phyloP scores from a whole-genome alignment of 495 filamentous ascomycete species.

The Daldinia concentrica region DNA sequence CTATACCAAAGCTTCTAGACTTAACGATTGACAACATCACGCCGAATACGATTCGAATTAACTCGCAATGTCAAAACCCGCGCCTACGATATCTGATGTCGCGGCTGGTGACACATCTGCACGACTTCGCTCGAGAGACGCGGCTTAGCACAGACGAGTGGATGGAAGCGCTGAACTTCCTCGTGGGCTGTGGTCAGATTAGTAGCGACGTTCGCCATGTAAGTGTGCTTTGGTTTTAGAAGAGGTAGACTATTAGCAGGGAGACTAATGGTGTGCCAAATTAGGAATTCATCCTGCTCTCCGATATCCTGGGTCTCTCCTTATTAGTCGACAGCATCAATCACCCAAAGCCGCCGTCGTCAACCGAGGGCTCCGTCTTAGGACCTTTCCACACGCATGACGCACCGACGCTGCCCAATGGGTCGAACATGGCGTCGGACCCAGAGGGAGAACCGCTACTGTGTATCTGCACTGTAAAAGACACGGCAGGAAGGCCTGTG shows the following conservation, averaged over 20 bases:
- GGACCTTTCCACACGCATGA: slow-evolving; percentile 96
- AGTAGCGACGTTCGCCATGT: slow-evolving; percentile 75
- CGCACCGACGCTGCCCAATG: slow-evolving; percentile 70
- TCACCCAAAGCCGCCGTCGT: slow-evolving; percentile 80
- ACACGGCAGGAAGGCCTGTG: slow-evolving; percentile 73
- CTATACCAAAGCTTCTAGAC: slow-evolving; percentile 64
- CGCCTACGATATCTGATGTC: slow-evolving; percentile 78
- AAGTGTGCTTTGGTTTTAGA: slow-evolving; percentile 30
- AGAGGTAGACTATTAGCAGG: background rate
- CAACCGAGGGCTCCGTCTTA: slow-evolving; percentile 88
- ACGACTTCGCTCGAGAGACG: slow-evolving; percentile 86
- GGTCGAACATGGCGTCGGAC: slow-evolving; percentile 76
- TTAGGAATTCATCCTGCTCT: slow-evolving; percentile 96
- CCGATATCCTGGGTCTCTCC: slow-evolving; percentile 88
- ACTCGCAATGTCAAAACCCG: slow-evolving; percentile 71
- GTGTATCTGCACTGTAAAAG: slow-evolving; percentile 77
- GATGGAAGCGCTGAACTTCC: slow-evolving; percentile 76
- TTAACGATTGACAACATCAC: slow-evolving; percentile 87
- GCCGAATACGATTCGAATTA: slow-evolving; percentile 75
- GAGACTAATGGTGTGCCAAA: background rate
- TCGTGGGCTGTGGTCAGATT: slow-evolving; percentile 78
- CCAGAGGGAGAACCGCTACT: slow-evolving; percentile 75
- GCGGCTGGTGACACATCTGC: slow-evolving; percentile 78
- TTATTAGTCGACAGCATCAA: slow-evolving; percentile 90
- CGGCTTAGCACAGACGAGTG: slow-evolving; percentile 81